Percentiles rank a stretch among this genome's conserved stretches.
Evolutionary conservation across 148 eudicot genomes (phyloP).

Genomic region (Arctostaphylos glauca): DNA sequence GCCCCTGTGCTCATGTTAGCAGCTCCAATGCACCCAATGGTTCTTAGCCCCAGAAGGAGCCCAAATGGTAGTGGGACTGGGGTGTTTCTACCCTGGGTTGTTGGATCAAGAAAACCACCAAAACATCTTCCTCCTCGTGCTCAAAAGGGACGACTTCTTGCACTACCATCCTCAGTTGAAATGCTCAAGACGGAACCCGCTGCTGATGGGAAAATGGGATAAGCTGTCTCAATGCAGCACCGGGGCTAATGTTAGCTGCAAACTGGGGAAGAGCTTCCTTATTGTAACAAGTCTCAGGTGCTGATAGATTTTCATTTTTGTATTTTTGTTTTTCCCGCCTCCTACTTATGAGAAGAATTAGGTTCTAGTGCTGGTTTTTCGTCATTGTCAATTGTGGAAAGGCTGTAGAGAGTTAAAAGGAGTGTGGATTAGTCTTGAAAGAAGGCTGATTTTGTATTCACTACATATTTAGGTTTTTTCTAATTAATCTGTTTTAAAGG

Average conservation of each 20-base stretch:
- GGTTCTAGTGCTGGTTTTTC: conserved; percentile 30
- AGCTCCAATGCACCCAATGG: conserved; percentile 55
- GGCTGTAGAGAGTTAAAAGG: conserved; percentile 30
- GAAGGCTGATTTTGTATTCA: conserved; percentile 36
- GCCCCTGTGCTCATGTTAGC: conserved; percentile 65
- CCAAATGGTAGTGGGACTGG: conserved; percentile 72
- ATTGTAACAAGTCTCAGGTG: conserved; percentile 25
- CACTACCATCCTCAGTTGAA: conserved; percentile 41
- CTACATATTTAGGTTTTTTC: background rate
- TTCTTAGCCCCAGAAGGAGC: conserved; percentile 47
- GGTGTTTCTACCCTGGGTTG: conserved; percentile 89
- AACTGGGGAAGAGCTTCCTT: conserved; percentile 18
- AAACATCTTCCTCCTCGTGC: conserved; percentile 93
- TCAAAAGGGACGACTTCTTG: conserved; percentile 54
- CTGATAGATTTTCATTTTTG: conserved; percentile 17
- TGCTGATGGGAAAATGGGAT: conserved; percentile 31
- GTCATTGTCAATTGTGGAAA: conserved; percentile 17
- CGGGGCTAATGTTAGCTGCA: conserved; percentile 27
- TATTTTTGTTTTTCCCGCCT: conserved; percentile 10
- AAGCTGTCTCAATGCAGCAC: conserved; percentile 23
- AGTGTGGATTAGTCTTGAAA: conserved; percentile 35
- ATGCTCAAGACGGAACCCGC: conserved; percentile 35
- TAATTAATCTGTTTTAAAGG: background rate
- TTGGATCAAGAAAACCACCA: conserved; percentile 55
- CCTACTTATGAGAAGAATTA: conserved; percentile 26